Evolutionary conservation across 331 rosid species (phyloP).

Genomic region (Cydonia oblonga): DNA sequence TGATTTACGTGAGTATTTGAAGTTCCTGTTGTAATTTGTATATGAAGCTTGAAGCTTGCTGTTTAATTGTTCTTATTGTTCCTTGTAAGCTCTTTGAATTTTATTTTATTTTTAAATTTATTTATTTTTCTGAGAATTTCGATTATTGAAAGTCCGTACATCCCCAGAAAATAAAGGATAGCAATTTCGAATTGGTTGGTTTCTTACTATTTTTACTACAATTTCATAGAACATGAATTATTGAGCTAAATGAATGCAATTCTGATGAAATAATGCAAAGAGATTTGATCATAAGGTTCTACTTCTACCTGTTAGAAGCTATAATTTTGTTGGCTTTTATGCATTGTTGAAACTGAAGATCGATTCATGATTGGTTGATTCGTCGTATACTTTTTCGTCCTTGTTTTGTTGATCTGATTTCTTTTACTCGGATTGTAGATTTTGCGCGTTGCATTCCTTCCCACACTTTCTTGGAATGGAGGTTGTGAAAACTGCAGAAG

Average conservation of each 20-base stretch:
- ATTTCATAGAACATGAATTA: neutral
- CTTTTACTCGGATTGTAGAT: slow-evolving; percentile 21
- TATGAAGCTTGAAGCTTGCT: neutral
- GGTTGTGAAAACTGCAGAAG: slow-evolving; percentile 41
- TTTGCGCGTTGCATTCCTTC: slow-evolving; percentile 16
- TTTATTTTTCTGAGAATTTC: neutral
- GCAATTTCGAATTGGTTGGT: neutral
- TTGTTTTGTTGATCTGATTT: slow-evolving; percentile 17
- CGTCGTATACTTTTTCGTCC: neutral
- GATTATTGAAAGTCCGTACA: neutral
- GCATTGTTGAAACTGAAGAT: no score
- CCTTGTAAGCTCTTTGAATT: neutral
- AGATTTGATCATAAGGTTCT: neutral
- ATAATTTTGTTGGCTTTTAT: neutral
- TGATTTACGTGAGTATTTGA: neutral
- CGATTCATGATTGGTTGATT: no score
- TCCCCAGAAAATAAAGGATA: neutral
- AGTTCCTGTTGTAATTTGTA: neutral
- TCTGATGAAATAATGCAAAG: neutral
- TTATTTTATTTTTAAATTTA: neutral
- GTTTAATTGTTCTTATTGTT: neutral
- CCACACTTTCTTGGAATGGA: slow-evolving; percentile 45
- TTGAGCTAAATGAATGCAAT: neutral
- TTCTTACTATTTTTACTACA: neutral
- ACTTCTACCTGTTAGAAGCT: neutral